Evolutionary conservation across 164 flowering plant genomes (phyloP).

Genomic region (Magnolia officinalis): DNA sequence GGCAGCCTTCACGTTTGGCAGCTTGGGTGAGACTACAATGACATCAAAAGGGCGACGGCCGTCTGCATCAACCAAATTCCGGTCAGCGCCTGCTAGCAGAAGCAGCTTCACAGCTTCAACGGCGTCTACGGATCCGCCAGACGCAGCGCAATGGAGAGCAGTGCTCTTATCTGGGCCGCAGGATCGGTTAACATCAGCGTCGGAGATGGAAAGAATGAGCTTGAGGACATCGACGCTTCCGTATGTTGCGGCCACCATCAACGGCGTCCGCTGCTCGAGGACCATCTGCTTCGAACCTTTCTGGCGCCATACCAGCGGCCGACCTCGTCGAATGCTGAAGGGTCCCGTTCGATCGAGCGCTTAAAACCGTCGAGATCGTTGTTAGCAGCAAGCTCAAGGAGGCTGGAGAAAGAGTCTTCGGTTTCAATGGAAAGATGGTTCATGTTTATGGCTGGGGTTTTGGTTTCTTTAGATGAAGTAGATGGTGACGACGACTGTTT

Average conservation of each 20-base stretch:
- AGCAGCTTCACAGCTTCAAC: conserved; percentile 65
- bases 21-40: conserved; percentile 62
- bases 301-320: conserved; percentile 83
- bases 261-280: conserved; percentile 72
- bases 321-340: conserved; percentile 58
- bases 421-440: conserved; percentile 56
- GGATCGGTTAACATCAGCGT: conserved; percentile 53
- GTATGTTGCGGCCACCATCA: conserved; percentile 94
- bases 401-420: conserved; percentile 60
- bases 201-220: conserved; percentile 55
- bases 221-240: conserved; percentile 77
- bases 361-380: conserved; percentile 69
- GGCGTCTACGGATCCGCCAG: conserved; percentile 74
- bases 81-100: conserved; percentile 74
- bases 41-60: conserved; percentile 70
- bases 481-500: conserved; percentile 19
- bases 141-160: conserved; percentile 94
- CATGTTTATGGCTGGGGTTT: conserved; percentile 34
- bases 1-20: conserved; percentile 28
- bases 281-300: conserved; percentile 87
- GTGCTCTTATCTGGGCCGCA: conserved; percentile 68
- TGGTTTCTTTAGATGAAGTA: conserved; percentile 15
- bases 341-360: conserved; percentile 43
- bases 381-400: conserved; percentile 90
- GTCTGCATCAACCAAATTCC: conserved; percentile 47